Base-by-base conservation (phyloP, 192 early-diverging fungal species). In the Backusella morwellensis region DNA sequence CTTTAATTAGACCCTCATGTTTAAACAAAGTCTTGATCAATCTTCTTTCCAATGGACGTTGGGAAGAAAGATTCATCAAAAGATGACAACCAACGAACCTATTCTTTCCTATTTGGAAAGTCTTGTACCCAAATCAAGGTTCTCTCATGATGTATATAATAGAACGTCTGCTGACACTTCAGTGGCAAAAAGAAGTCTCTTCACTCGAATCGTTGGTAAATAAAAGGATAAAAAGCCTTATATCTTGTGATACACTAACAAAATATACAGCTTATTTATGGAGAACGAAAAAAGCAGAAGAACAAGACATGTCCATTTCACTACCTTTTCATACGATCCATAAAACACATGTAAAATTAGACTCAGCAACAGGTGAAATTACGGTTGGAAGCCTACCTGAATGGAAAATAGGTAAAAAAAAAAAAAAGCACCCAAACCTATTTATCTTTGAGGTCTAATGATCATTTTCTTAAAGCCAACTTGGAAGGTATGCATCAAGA, bases 321-420 rank as follows among this genome's bases (percentile, higher is more conserved):
- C 32, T 41, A 26, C 70, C 70, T 47, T 72, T 42, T 34, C 40
- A 72, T 34, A 44, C 70, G 2, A 72, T 72, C 29, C 70, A 72
- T 32, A 72, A 72, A 40, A 72, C 70, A 7, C 70, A 72, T 72
- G 42, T 72, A 23, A 26, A 72, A 32, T 72, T 72, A 47, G 40
- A 72, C 47, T 42, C 35, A 17, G 23, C 21, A 44, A 72, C 70
- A 26, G 70, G 70, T 6, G 70, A 72, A 72, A 29, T 72, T 29
- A 72, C 40, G 1, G 26, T 72, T 32, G 70, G 70, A 32, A 47
- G 42, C 4, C 26, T 41, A 29, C 70, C 70, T 41, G 29, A 41
- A 26, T 71, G 70, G 70, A 40, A 71, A 71, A 47, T 32, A 71
- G 40, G 70, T 71, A 71, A 40, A 36, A 68, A 21, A 40, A 21